Base-by-base conservation (phyloP, 2,329 filamentous ascomycete genomes). In the Sclerotinia nivalis region DNA sequence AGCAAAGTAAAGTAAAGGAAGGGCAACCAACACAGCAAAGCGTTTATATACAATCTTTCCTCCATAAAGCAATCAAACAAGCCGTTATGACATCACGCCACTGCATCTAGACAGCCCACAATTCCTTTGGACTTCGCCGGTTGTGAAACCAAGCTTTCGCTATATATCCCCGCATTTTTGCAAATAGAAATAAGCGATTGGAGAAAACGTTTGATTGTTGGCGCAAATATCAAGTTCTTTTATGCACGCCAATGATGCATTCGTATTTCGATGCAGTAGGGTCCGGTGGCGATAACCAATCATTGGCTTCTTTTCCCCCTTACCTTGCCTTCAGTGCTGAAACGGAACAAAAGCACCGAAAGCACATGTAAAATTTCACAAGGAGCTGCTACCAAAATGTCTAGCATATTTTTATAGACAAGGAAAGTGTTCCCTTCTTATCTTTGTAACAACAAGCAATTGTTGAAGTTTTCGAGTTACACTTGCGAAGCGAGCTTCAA, bases 231-330 rank as follows among this genome's bases (percentile, higher is more conserved):
- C 31, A 58, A n/a, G 20, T 58, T n/a, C 10, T 34, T 58, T 58
- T 40, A 58, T 58, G 55, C 55, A 40, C 20, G 31, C 31, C 55
- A 34, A 40, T 58, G 37, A 58, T 58, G 55, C 34, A 58, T 18
- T 55, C 52, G 52, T 28, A 55, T 55, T 34, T 22, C 4, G 18
- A 22, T 31, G 2, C 18, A 20, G 25, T 28, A 43, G 40, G 28
- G 7, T 34, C 52, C 52, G 52, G 28, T 55, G 52, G 28, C 28
- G 31, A 31, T 20, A 34, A 10, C 52, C 28, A 55, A 55, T 55
- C 28, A 55, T 22, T 4, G 52, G 10, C 8, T 7, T 3, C 18
- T 31, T 31, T 7, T 28, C 1, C 25, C 25, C 31, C 28, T 28
- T 31, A 34, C 28, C 7, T 9, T 22, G 15, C 8, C 52, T n/a